A percentile compares a stretch with the other conserved stretches of the same genome.
phyloP scores from a whole-genome alignment of 352 stramenopile genomes.

The Phytophthora podocarpi region DNA sequence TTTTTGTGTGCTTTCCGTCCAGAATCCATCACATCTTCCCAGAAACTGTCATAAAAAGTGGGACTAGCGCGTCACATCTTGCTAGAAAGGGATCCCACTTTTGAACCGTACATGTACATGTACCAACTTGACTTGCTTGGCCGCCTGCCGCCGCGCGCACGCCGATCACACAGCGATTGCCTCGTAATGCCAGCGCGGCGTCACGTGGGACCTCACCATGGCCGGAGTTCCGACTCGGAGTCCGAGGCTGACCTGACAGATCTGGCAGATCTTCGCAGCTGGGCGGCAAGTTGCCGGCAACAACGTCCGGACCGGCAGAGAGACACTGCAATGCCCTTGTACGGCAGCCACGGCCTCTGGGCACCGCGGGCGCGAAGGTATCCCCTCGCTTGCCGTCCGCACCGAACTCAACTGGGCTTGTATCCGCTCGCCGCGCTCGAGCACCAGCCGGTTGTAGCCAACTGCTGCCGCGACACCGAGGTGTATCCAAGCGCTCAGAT shows the following conservation, averaged over 20 bases:
- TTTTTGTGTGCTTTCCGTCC: slow-evolving; percentile 21
- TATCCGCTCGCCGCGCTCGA: slow-evolving; percentile 15
- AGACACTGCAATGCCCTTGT: slow-evolving; percentile 11
- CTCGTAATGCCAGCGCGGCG: neutral
- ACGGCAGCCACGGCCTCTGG: too few species aligned
- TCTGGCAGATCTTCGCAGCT: slow-evolving; percentile 28
- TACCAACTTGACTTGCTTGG: slow-evolving; percentile 3
- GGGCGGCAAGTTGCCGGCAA: neutral
- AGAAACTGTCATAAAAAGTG: slow-evolving; percentile 38
- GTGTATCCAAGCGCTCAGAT: slow-evolving; percentile 46
- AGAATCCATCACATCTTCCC: slow-evolving; percentile 30
- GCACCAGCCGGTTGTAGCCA: slow-evolving; percentile 19
- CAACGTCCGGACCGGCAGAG: slow-evolving; percentile 4
- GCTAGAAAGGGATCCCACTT: too few species aligned
- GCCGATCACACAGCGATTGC: neutral
- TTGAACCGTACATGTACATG: too few species aligned
- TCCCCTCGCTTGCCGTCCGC: slow-evolving; percentile 6
- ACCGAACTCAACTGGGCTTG: slow-evolving; percentile 16
- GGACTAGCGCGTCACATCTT: slow-evolving; percentile 17
- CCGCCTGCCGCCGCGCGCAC: neutral
- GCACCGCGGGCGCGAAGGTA: slow-evolving; percentile 12
- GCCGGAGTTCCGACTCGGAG: too few species aligned
- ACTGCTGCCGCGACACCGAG: slow-evolving; percentile 15
- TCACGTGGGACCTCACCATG: slow-evolving; percentile 23
- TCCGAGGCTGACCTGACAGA: slow-evolving; percentile 15